Evolutionary conservation across 129 eudicot genomes (phyloP), one percentile per base, ranked within the genome.

Genomic region (Dittrichia graveolens): DNA sequence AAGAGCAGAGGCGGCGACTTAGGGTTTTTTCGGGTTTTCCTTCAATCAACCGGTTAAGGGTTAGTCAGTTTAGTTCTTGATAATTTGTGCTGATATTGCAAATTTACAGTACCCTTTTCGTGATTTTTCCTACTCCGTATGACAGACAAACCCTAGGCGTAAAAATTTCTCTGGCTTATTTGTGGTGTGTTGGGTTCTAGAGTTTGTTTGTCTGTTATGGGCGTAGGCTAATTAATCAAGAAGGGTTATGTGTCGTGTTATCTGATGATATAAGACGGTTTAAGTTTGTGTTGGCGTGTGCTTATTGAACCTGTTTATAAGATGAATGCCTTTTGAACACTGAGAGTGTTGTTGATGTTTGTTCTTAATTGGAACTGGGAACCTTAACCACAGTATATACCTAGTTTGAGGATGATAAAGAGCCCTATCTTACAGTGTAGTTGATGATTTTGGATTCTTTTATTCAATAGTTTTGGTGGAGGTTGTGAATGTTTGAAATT

Each of bases 181-280:
- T 66, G 45, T n/a, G 77, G 74, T 67, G 76, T 58, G 63, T 73
- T 58, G 31, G 66, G 77, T 79, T 77, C 75, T 83, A 86, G 88
- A 85, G 88, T 83, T 88, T 85, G 90, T 63, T 80, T 55, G 7
- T 75, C 34, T 42, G 73, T 39, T 67, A 77, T 79, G 83, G 65
- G 70, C 6, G 5, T 57, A 80, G 67, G 61, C 39, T 67, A 55
- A 34, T 79, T 48, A 39, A 60, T 77, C 58, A 34, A 62, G 68
- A 68, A 61, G 66, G 71, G 69, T 57, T 71, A 50, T 74, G 64
- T 61, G 47, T 55, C 65, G 68, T 57, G 45, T 4, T 69, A 13
- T 69, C 63, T 52, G 62, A 40, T 55, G 63, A 71, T 75, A 73
- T 18, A 77, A 47, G 15, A 71, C 56, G 39, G 76, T 41, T 73